Percentiles rank a stretch among this genome's conserved stretches.
Evolutionary conservation across 2,329 filamentous ascomycete species (phyloP).

Genomic region (Cryphonectria nitschkei): DNA sequence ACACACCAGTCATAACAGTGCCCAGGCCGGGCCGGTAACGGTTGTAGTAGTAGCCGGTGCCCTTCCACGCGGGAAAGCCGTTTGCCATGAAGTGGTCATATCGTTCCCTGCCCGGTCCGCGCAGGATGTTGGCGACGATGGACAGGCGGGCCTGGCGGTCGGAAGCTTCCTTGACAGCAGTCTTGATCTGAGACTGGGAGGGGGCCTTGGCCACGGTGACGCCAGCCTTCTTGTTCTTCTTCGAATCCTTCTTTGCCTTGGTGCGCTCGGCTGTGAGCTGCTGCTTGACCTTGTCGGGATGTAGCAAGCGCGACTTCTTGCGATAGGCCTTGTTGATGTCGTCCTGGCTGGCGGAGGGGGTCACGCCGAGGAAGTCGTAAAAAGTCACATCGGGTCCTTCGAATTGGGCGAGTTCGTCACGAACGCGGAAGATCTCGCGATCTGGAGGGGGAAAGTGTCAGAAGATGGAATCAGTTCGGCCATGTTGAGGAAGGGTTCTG

Average conservation of each 20-base stretch:
- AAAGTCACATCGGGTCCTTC: slow-evolving; percentile 85
- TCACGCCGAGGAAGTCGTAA: slow-evolving; percentile 88
- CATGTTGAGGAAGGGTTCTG: background rate
- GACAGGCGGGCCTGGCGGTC: slow-evolving; percentile 84
- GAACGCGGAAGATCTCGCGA: slow-evolving; percentile 95
- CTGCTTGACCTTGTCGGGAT: slow-evolving; percentile 95
- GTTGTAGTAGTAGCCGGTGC: slow-evolving; percentile 97
- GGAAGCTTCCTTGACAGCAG: slow-evolving; percentile 78
- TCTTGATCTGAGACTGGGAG: slow-evolving; percentile 73
- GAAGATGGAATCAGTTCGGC: slow-evolving; percentile 6
- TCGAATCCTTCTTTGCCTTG: slow-evolving; percentile 53
- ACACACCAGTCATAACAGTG: slow-evolving; percentile 79
- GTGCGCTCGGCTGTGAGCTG: slow-evolving; percentile 73
- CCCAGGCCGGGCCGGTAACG: slow-evolving; percentile 90
- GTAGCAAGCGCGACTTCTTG: slow-evolving; percentile 79
- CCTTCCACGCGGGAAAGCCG: slow-evolving; percentile 95
- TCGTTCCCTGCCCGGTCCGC: slow-evolving; percentile 77
- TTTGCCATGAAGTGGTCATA: slow-evolving; percentile 95
- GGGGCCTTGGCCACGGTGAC: slow-evolving; percentile 73
- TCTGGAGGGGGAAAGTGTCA: slow-evolving; percentile 55
- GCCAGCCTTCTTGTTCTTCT: slow-evolving; percentile 59
- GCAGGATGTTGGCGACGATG: slow-evolving; percentile 83
- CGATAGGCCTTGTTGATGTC: slow-evolving; percentile 94
- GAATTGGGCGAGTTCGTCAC: slow-evolving; percentile 77
- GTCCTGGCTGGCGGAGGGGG: slow-evolving; percentile 73